Percentiles rank a stretch among this genome's conserved stretches.
phyloP scores from a whole-genome alignment of 768 basidiomycete species.

The Tricholoma furcatifolium region DNA sequence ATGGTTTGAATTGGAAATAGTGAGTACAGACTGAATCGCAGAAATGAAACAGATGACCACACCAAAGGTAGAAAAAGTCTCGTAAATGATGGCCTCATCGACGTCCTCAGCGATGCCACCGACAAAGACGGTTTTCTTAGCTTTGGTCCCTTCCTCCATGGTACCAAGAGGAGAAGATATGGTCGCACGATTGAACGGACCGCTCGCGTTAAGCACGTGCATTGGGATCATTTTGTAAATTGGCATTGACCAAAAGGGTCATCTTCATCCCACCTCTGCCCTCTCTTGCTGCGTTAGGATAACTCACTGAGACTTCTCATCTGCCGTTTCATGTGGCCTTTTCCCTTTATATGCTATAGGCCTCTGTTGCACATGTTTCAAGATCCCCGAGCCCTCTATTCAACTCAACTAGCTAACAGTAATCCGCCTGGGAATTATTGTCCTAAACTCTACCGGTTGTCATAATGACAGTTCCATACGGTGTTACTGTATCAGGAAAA shows the following conservation, averaged over 20 bases:
- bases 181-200: constrained; percentile 41
- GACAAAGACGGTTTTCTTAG: constrained; percentile 85
- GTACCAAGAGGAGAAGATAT: constrained; percentile 30
- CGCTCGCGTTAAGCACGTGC: constrained; percentile 25
- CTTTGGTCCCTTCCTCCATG: constrained; percentile 82
- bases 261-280: constrained; percentile 23
- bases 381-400: constrained; percentile 7
- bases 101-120: constrained; percentile 84
- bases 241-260: constrained; percentile 19
- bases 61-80: constrained; percentile 90
- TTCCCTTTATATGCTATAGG: constrained; percentile 2
- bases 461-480: constrained; percentile 16
- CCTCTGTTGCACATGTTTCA: neutral
- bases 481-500: constrained; percentile 34
- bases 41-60: constrained; percentile 20
- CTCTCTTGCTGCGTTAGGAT: neutral
- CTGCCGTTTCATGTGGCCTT: constrained; percentile 5
- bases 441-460: constrained; percentile 20
- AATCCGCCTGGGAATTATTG: constrained; percentile 31
- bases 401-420: constrained; percentile 6
- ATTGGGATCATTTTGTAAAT: constrained; percentile 14
- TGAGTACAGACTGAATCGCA: neutral
- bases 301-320: constrained; percentile 4
- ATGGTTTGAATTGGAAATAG: constrained; percentile 15
- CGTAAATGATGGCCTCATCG: constrained; percentile 73